Evolutionary conservation across 495 filamentous ascomycete species (phyloP), one percentile per base, ranked within the genome.

Genomic region (Aspergillus hancockii): DNA sequence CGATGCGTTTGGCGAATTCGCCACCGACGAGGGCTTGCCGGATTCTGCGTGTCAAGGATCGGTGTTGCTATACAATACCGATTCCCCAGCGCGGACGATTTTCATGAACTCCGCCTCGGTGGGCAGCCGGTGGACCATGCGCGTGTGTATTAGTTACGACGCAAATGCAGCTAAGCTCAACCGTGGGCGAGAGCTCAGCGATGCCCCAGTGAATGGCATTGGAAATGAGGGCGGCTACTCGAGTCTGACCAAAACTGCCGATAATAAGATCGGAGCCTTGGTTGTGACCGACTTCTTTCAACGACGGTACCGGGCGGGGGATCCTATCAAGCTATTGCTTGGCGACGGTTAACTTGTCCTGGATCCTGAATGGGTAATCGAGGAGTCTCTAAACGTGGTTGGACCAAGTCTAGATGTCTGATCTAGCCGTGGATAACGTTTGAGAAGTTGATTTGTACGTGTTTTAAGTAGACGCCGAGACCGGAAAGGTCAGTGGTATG

Each of bases 271-370:
- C 6, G 46, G 55, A 1, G 31, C 55, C 9, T n/a, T 58, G 46
- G 55, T 58, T 9, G 32, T 40, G 46, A 36, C 23, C 0, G 55
- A 58, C 36, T 58, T 58, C 47, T 58, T n/a, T 52, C 34, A 58
- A 58, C 30, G 55, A 47, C 4, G 28, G 46, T 6, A 49, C 41
- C n/a, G 32, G n/a, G 34, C n/a, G 46, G 25, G 13, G 46, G 45
- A n/a, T 52, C 46, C 9, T 52, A 58, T 18, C 47, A 31, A 32
- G n/a, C 43, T 8, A 58, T 58, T 52, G 9, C 52, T 4, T 58
- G 55, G 55, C 30, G 55, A 32, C 32, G 55, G 52, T 58, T 41
- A 58, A 58, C 28, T 46, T 58, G n/a, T 43, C 55, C 8, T 58
- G 55, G 55, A 58, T 58, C 34, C 46, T 58, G 32, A 58, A 58